Evolutionary conservation across 1,139 yeast species (phyloP), one percentile per base, ranked within the genome.

Genomic region (Suhomyces atakaporum): DNA sequence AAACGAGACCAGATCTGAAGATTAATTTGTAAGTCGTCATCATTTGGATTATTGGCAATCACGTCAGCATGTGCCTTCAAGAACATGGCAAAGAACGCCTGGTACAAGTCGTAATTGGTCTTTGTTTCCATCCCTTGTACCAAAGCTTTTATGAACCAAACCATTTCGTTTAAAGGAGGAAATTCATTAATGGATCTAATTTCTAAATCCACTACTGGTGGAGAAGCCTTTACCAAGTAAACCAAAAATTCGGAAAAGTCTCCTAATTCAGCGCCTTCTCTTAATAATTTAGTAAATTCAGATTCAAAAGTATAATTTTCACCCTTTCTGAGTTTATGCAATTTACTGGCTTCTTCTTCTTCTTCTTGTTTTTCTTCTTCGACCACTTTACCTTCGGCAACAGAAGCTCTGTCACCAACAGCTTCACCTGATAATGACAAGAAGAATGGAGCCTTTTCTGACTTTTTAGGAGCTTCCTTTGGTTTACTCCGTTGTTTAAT

Each of bases 401-500:
- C 81, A 32, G 75, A 63, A 1, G 89, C 88, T 25, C 79, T 73
- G 56, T 82, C 88, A 39, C 90, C 89, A 35, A 81, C 84, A 14
- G 73, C 69, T 36, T 74, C 79, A 27, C 88, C 89, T 3, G 77
- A 58, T 22, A 83, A 63, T 32, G 80, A 77, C 43, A 94, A 67
- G 61, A 78, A 78, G 63, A 94, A 94, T 7, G 98, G 97, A 1
- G 89, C 79, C 44, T 79, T 76, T 47, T 84, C 85, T 2, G 97
- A 90, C 48, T 83, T 88, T 67, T 86, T 86, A 16, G 94, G 87
- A 0, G 94, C 84, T 54, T 88, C 97, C 42, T 70, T 81, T 7
- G 98, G 97, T 60, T 87, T 92, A 55, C 89, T 89, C 51, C 97
- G 77, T 56, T 77, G 79, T 53, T 80, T 87, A 49, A 94, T 90